Conservation (phyloP, 148 eudicot species). For the Persicaria maculosa region DNA sequence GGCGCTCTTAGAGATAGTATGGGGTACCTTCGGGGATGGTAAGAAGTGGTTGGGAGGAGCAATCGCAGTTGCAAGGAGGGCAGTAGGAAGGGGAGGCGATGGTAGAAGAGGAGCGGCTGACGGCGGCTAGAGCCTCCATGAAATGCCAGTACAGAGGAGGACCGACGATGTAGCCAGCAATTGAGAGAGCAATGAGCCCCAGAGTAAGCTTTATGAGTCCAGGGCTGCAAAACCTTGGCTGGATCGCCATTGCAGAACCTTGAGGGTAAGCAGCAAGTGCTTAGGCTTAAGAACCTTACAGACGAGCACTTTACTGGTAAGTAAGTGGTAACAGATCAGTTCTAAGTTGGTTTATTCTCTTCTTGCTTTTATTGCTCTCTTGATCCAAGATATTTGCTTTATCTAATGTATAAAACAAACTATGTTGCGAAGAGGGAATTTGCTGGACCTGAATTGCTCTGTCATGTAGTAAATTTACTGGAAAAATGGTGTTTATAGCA, state of each 20-base stretch:
- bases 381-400: background rate
- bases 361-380: background rate
- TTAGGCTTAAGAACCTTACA: constrained; percentile 22
- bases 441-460: constrained; percentile 18
- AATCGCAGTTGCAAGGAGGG: constrained; percentile 49
- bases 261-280: background rate
- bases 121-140: constrained; percentile 29
- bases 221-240: constrained; percentile 26
- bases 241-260: constrained; percentile 15
- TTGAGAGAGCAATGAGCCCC: constrained; percentile 26
- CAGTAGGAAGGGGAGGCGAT: constrained; percentile 22
- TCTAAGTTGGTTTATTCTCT: background rate
- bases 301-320: constrained; percentile 38
- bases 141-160: constrained; percentile 50
- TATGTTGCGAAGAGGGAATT: constrained; percentile 11
- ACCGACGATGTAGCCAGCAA: constrained; percentile 37
- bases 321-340: background rate
- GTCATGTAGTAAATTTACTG: no score
- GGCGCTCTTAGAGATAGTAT: constrained; percentile 20
- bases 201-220: constrained; percentile 24
- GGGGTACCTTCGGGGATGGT: constrained; percentile 41
- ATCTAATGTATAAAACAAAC: background rate
- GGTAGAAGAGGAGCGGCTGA: constrained; percentile 20
- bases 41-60: constrained; percentile 30
- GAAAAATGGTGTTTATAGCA: no score